A percentile compares a stretch with the other conserved stretches of the same genome.
phyloP scores from a whole-genome alignment of 139 green algal species.

The Coelastrella sp. region DNA sequence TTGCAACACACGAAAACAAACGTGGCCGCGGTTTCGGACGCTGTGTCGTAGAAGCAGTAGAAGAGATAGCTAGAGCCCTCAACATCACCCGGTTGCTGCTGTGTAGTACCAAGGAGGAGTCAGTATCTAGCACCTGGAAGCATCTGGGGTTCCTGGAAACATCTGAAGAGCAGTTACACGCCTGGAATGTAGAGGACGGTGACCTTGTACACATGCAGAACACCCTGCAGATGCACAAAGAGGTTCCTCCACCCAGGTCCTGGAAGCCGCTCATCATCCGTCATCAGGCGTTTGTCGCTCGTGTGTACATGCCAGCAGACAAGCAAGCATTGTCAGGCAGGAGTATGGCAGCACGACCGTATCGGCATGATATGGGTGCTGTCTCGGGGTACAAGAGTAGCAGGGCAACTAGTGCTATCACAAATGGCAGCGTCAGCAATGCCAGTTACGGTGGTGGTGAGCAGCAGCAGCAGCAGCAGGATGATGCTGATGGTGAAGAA shows the following conservation, averaged over 20 bases:
- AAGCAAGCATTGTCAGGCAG: slow-evolving; percentile 29
- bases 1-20: slow-evolving; percentile 84
- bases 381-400: slow-evolving; percentile 29
- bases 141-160: slow-evolving; percentile 86
- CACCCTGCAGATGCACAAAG: slow-evolving; percentile 85
- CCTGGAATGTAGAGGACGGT: slow-evolving; percentile 75
- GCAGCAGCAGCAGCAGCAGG: slow-evolving; percentile 34
- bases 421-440: slow-evolving; percentile 14
- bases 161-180: slow-evolving; percentile 74
- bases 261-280: slow-evolving; percentile 74
- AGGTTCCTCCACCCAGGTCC: slow-evolving; percentile 58
- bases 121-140: slow-evolving; percentile 77
- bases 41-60: slow-evolving; percentile 88
- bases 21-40: slow-evolving; percentile 84
- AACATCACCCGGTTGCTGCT: slow-evolving; percentile 69
- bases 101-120: slow-evolving; percentile 79
- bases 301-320: slow-evolving; percentile 75
- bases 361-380: slow-evolving; percentile 39
- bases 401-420: slow-evolving; percentile 14
- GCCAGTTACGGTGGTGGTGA: background rate
- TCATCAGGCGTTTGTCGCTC: slow-evolving; percentile 73
- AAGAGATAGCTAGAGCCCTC: slow-evolving; percentile 75
- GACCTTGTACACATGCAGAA: slow-evolving; percentile 94
- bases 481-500: background rate
- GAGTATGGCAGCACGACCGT: background rate